These are phyloP conservation scores for Cladosporium phlei DNA, from an alignment of 2,329 filamentous ascomycete species.

Conservation along the genomic window DNA sequence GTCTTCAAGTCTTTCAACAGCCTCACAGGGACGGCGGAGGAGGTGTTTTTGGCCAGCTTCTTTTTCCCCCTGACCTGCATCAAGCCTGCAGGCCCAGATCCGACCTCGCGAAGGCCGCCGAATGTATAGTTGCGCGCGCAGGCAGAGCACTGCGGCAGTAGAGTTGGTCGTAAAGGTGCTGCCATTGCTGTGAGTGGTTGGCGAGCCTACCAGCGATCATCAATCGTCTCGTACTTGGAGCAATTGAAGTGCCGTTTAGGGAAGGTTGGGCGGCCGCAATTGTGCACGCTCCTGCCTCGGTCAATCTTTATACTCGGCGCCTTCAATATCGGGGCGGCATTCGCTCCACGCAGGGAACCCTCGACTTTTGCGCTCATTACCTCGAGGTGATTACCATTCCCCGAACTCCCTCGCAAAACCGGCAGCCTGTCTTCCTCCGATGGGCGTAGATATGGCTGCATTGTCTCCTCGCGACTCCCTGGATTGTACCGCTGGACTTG, in stretches of 20 bases:
- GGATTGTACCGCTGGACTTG: conserved; percentile 1
- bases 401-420: not conserved
- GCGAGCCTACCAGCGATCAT: not conserved
- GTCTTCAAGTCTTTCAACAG: conserved; percentile 49
- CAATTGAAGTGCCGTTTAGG: not conserved
- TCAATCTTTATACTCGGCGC: not conserved
- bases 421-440: not conserved
- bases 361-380: not conserved
- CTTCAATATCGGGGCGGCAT: not conserved
- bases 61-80: conserved; percentile 35
- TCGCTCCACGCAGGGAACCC: conserved; percentile 4
- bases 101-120: not conserved
- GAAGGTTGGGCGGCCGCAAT: not conserved
- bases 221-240: conserved; percentile 4
- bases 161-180: conserved; percentile 18
- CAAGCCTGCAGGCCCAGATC: conserved; percentile 11
- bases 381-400: not conserved
- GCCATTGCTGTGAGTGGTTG: conserved; percentile 19
- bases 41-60: conserved; percentile 27
- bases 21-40: conserved; percentile 43
- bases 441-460: conserved; percentile 5
- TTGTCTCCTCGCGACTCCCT: not conserved
- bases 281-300: not conserved
- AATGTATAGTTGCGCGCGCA: conserved; percentile 27
- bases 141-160: conserved; percentile 26